Percentiles rank a stretch among this genome's conserved stretches.
These are phyloP conservation scores for Populus hybrid DNA, from an alignment of 441 rosid species.

Conservation along the genomic window DNA sequence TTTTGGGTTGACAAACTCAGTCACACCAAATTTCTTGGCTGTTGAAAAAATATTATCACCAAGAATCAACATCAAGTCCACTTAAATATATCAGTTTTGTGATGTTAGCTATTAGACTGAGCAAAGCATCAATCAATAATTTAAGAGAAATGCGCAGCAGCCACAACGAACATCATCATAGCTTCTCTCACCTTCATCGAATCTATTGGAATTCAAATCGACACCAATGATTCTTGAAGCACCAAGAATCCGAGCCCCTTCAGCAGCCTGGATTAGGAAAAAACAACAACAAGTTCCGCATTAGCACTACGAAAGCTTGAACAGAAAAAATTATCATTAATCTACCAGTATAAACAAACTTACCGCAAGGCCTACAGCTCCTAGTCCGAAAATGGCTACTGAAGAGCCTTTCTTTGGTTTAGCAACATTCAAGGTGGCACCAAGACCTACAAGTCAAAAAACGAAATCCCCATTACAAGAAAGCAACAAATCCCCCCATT, in stretches of 20 bases:
- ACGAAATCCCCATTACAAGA: background rate
- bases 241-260: slow-evolving; percentile 37
- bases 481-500: background rate
- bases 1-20: slow-evolving; percentile 32
- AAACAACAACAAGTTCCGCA: background rate
- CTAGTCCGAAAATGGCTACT: slow-evolving; percentile 23
- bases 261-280: slow-evolving; percentile 26
- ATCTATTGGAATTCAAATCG: slow-evolving; percentile 30
- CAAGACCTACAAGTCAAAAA: slow-evolving; percentile 7
- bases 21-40: slow-evolving; percentile 34
- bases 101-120: background rate
- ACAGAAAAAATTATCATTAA: background rate
- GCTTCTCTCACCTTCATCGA: slow-evolving; percentile 20
- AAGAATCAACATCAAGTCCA: background rate
- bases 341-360: background rate
- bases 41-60: background rate
- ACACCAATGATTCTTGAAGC: slow-evolving; percentile 42
- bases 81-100: background rate
- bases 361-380: slow-evolving; percentile 22
- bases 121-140: background rate
- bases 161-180: background rate
- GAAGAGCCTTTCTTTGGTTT: slow-evolving; percentile 19
- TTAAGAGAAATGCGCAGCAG: background rate
- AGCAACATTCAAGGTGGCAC: slow-evolving; percentile 22
- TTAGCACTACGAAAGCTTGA: background rate